Evolutionary conservation across 1,139 yeast species (phyloP), one percentile per base, ranked within the genome.

Genomic region (Protomyces arabidopsidicola): DNA sequence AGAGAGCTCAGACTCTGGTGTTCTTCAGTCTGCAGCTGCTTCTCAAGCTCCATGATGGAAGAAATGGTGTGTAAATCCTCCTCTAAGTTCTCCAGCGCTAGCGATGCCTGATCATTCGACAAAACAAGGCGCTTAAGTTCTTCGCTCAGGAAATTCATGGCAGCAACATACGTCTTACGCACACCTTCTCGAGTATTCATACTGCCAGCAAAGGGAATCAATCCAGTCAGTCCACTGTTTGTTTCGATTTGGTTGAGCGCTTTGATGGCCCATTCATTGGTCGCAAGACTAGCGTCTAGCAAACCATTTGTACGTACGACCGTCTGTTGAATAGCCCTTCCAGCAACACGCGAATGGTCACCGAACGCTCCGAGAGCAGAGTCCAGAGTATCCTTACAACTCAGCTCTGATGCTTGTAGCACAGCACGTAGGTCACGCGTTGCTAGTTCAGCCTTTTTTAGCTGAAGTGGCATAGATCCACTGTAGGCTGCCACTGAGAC

Each of bases 361-460:
- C 56, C 18, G 53, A 58, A 58, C 42, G 62, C 24, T 31, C 42
- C 18, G 5, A 58, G 62, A 4, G 62, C 62, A 38, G 53, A 42
- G 18, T 58, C 62, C 27, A 58, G 62, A 10, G 62, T 4, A 4
- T 39, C 56, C 34, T 58, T 58, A 34, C 62, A 58, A 10, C 42
- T 38, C 35, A 58, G 42, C 22, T 58, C 56, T 18, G 56, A 51
- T 16, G 36, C 55, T 31, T 53, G 50, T 35, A 58, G n/a, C 31
- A 58, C 38, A 22, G 56, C 38, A 8, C 62, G 51, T 16, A 58
- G 45, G 31, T 58, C 62, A 20, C 53, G 20, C 22, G 62, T 58
- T 16, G 62, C 62, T 34, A 58, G 10, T 34, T 58, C 62, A 12
- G 62, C 62, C 48, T 52, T 53, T 50, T 58, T 58, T 22, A 58